Conservation (phyloP, 2,329 filamentous ascomycete genomes). For the Ceratocystis papillata region DNA sequence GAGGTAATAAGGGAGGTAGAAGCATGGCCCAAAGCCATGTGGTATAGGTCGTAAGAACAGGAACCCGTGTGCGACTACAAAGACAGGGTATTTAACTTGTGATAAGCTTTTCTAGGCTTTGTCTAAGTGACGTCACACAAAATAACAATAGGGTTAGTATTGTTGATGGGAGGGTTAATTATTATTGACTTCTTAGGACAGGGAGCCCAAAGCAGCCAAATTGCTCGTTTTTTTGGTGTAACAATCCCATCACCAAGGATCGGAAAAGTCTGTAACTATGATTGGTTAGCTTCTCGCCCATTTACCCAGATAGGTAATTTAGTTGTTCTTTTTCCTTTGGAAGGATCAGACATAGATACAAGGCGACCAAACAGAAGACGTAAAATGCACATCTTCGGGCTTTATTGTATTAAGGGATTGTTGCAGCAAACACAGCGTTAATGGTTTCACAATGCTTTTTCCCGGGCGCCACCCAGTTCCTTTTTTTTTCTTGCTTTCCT, state of each 20-base stretch:
- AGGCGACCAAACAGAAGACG: constrained; percentile 3
- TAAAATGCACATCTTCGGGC: not conserved
- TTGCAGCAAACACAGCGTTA: constrained; percentile 8
- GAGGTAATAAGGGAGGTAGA: too few relatives aligned
- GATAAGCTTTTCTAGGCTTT: not conserved
- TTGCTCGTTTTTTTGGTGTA: not conserved
- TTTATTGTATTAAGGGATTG: constrained; percentile 14
- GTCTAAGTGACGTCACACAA: not conserved
- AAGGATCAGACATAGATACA: not conserved
- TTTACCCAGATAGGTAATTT: not conserved
- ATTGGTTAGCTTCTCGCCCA: not conserved
- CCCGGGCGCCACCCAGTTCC: not conserved
- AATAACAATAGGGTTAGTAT: not conserved
- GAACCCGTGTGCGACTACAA: too few relatives aligned
- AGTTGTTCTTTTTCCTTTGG: not conserved
- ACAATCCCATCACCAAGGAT: not conserved
- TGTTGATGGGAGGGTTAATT: not conserved
- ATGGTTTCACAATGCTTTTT: constrained; percentile 9
- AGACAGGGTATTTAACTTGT: too few relatives aligned
- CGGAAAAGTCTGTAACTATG: not conserved
- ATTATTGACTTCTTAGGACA: not conserved
- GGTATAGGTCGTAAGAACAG: too few relatives aligned
- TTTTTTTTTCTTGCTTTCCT: not conserved
- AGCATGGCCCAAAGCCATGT: too few relatives aligned
- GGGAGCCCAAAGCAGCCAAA: not conserved